Percentiles rank a stretch among this genome's conserved stretches.
phyloP scores from a whole-genome alignment of 2,329 filamentous ascomycete genomes.

The Ustulina deusta region DNA sequence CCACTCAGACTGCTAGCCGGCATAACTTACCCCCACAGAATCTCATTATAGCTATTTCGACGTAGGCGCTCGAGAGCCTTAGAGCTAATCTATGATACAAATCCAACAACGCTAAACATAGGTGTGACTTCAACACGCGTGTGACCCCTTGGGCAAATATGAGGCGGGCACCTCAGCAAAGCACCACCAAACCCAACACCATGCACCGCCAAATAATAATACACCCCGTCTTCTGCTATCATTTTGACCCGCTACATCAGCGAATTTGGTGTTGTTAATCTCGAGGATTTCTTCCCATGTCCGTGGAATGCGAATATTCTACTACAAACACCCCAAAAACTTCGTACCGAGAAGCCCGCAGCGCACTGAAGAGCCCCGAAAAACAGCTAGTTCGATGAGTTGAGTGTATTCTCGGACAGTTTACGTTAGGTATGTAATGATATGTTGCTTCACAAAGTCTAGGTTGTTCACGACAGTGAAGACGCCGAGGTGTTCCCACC shows the following conservation, averaged over 20 bases:
- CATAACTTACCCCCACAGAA: background rate
- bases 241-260: constrained; percentile 82
- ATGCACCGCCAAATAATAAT: constrained; percentile 81
- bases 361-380: constrained; percentile 73
- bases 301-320: constrained; percentile 70
- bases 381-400: constrained; percentile 78
- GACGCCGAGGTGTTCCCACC: constrained; percentile 79
- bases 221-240: constrained; percentile 79
- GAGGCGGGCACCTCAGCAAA: constrained; percentile 80
- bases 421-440: constrained; percentile 65
- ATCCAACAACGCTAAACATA: constrained; percentile 47
- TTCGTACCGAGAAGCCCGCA: constrained; percentile 65
- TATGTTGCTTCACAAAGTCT: background rate
- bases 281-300: constrained; percentile 81
- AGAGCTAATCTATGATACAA: background rate
- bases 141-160: constrained; percentile 77
- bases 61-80: background rate
- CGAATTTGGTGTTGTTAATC: constrained; percentile 78
- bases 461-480: constrained; percentile 39
- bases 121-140: constrained; percentile 84
- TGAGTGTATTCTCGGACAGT: constrained; percentile 76
- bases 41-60: background rate
- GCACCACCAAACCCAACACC: constrained; percentile 62
- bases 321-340: constrained; percentile 61
- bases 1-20: background rate